phyloP scores from a whole-genome alignment of 805 yeast genomes.

The Wickerhamiella shivajii region DNA sequence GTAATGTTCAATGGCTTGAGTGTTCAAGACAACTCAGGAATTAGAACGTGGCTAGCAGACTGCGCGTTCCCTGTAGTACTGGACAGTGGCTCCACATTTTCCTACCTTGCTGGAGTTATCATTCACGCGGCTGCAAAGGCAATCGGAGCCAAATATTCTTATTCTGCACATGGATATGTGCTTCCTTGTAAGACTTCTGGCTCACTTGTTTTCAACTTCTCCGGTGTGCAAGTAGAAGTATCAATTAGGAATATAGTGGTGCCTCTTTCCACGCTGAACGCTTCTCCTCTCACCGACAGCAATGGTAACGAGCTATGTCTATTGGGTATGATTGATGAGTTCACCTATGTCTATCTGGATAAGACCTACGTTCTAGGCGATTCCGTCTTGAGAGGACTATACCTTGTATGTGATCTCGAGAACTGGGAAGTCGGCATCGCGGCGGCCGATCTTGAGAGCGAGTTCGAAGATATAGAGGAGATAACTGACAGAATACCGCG shows the following conservation, averaged over 20 bases:
- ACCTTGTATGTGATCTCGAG: slow-evolving; percentile 51
- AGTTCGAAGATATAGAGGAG: not conserved
- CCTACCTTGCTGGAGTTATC: slow-evolving; percentile 29
- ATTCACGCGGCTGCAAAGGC: slow-evolving; percentile 20
- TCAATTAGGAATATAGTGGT: slow-evolving; percentile 9
- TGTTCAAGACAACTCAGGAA: not conserved
- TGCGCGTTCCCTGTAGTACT: slow-evolving; percentile 26
- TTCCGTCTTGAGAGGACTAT: slow-evolving; percentile 45
- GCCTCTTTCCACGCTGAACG: slow-evolving; percentile 9
- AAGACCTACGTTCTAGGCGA: slow-evolving; percentile 41
- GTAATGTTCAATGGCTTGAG: slow-evolving; percentile 1
- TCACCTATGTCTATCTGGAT: slow-evolving; percentile 11
- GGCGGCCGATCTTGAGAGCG: slow-evolving; percentile 23
- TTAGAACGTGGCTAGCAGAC: not conserved
- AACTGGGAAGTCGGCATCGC: slow-evolving; percentile 41
- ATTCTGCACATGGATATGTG: slow-evolving; percentile 26
- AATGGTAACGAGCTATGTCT: slow-evolving; percentile 17
- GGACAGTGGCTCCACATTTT: slow-evolving; percentile 39
- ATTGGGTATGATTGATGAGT: slow-evolving; percentile 13
- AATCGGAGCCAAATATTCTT: slow-evolving; percentile 28
- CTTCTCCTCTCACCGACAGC: slow-evolving; percentile 12
- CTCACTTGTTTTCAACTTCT: too few species aligned
- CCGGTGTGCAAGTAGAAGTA: too few species aligned
- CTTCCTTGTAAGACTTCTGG: slow-evolving; percentile 27
- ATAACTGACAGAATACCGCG: not conserved